Evolutionary conservation across 2,329 filamentous ascomycete genomes (phyloP).

Genomic region (Ceratocystiopsis minuta): DNA sequence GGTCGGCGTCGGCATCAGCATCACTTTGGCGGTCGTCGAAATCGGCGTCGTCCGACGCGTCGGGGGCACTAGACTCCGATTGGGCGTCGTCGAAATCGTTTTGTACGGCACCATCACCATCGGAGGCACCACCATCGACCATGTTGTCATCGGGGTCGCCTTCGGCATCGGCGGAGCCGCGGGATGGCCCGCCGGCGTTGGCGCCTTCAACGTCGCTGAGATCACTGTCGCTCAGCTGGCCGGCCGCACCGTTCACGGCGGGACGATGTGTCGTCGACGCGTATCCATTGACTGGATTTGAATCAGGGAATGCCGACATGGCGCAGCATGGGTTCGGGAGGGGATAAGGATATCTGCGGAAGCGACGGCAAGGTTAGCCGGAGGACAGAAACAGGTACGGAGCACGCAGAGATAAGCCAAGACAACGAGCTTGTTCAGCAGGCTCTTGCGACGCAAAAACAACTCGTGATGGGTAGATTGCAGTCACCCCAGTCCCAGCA

Average conservation of each 20-base stretch:
- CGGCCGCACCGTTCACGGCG: conserved; percentile 19
- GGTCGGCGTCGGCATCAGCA: conserved; percentile 44
- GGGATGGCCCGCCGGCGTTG: conserved; percentile 25
- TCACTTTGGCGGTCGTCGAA: conserved; percentile 43
- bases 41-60: conserved; percentile 51
- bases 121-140: too few species aligned
- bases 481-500: background rate
- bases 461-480: background rate
- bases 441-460: conserved; percentile 1
- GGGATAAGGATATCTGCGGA: conserved; percentile 44
- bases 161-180: conserved; percentile 26
- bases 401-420: background rate
- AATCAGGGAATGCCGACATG: conserved; percentile 45
- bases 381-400: too few species aligned
- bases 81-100: conserved; percentile 22
- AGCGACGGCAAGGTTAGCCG: conserved; percentile 28
- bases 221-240: conserved; percentile 51
- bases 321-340: conserved; percentile 39
- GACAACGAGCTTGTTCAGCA: too few species aligned
- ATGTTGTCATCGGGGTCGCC: conserved; percentile 25
- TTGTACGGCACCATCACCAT: conserved; percentile 11
- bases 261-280: conserved; percentile 33
- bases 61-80: conserved; percentile 30
- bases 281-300: conserved; percentile 49
- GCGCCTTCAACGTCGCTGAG: conserved; percentile 50